Base-by-base conservation (phyloP, 352 stramenopile species). In the Phytopythium litorale region DNA sequence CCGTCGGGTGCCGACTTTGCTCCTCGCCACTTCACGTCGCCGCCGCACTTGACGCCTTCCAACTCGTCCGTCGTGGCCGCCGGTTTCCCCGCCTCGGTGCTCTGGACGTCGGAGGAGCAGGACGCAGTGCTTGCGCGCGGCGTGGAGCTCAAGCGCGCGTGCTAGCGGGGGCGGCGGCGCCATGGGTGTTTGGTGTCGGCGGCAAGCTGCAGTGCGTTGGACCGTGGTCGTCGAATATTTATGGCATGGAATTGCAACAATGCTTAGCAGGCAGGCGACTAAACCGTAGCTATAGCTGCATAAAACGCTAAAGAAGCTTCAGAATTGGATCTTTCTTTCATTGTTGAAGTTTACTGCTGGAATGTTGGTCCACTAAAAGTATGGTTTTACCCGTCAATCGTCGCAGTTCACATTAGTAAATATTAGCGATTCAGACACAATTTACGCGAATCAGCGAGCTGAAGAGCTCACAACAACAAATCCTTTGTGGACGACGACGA, bases 11-110 rank as follows among this genome's bases (percentile, higher is more conserved):
- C 57, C 2, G 49, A 48, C 18, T 28, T 35, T 11, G 33, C 49
- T 3, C 11, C 63, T 16, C 61, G 67, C 49, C 66, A 64, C 38
- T 77, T 82, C 50, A 72, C 75, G 40, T 71, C 72, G 21, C 76
- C 75, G 7, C 72, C 75, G 11, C 67, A 77, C 30, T 67, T 82
- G 28, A 83, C 76, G 19, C 73, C 76, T 11, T 69, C 76, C 37
- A 88, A 74, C 53, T 72, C 67, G 23, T 75, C 70, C 3, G 56
- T 65, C 0, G 65, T 56, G 18, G 65, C 67, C n/a, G 60, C 75
- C 4, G 58, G 66, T n/a, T 88, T 88, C 52, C 76, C 76, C 0
- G 73, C 71, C 9, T 88, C 76, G 1, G 64, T 87, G 40, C 57
- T 88, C 16, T 86, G 74, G 76, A 64, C 66, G 15, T 68, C 66